Conservation (phyloP, 2,329 filamentous ascomycete species). For the Fusarium oxysporum region DNA sequence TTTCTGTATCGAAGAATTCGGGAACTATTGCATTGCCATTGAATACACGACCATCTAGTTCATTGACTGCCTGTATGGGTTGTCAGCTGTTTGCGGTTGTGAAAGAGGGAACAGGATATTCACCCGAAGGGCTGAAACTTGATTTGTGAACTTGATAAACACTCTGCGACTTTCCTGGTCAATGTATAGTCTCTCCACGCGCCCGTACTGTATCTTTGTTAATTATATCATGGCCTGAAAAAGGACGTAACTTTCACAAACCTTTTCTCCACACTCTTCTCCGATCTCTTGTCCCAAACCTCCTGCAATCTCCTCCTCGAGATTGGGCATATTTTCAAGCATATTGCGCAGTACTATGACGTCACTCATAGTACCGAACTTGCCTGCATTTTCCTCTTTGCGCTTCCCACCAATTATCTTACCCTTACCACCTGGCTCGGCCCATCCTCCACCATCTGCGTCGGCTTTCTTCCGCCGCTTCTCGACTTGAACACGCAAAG, state of each 20-base stretch:
- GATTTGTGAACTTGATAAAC: slow-evolving; percentile 92
- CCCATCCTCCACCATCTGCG: slow-evolving; percentile 82
- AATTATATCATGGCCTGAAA: slow-evolving; percentile 5
- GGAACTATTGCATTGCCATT: slow-evolving; percentile 88
- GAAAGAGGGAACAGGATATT: slow-evolving; percentile 50
- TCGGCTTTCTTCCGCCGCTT: slow-evolving; percentile 85
- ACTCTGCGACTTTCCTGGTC: slow-evolving; percentile 75
- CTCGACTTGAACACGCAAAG: slow-evolving; percentile 85
- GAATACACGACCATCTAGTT: slow-evolving; percentile 87
- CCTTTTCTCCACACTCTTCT: slow-evolving; percentile 88
- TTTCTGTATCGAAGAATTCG: slow-evolving; percentile 83
- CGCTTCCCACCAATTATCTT: slow-evolving; percentile 84
- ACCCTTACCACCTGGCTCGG: slow-evolving; percentile 74
- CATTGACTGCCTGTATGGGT: slow-evolving; percentile 79
- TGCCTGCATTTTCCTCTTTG: slow-evolving; percentile 56
- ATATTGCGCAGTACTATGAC: slow-evolving; percentile 88
- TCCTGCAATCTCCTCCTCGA: slow-evolving; percentile 80
- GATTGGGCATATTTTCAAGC: slow-evolving; percentile 82
- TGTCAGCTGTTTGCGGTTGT: slow-evolving; percentile 3
- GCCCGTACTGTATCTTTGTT: slow-evolving; percentile 72
- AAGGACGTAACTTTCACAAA: slow-evolving; percentile 43
- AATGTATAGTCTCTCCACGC: slow-evolving; percentile 83
- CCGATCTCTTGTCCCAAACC: slow-evolving; percentile 93
- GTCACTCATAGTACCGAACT: slow-evolving; percentile 79
- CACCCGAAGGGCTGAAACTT: slow-evolving; percentile 85